Base-by-base conservation (phyloP, 2,329 filamentous ascomycete genomes). In the Xylariaceae sp. region DNA sequence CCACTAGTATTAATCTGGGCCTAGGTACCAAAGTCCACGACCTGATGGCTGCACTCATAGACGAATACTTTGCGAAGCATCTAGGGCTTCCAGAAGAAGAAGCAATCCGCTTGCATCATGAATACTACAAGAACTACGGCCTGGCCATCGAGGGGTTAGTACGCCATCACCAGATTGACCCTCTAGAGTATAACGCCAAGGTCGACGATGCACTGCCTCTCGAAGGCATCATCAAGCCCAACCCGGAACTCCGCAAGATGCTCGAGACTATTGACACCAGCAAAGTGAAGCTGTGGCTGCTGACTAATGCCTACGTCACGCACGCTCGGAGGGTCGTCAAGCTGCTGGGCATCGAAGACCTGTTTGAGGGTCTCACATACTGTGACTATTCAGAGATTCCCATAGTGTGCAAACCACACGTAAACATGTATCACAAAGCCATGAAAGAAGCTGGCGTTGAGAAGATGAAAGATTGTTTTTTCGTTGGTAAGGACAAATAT, bases 131-230 rank as follows among this genome's bases (percentile, higher is more conserved):
- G 63, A 90, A 89, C 68, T 99, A 99, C 67, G 94, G 95, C 30
- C 82, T 99, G n/a, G 94, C 94, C 30, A 95, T 99, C 56, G 90
- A 97, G 72, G 94, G 94, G 1, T 80, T 99, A 1, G 89, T 96
- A 35, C 85, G 90, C 10, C 88, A 96, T 70, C 94, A 99, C 73
- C 85, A 95, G 69, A 95, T 99, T 61, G 89, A 97, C 63, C 89
- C 94, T 1, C 76, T 99, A 5, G 90, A 95, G 48, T 99, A 97
- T 75, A 99, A 99, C 68, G 73, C 81, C 57, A 86, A 95, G 70
- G 94, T 99, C 11, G 94, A 99, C 65, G 94, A 99, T 67, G 94
- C 94, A 2, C 73, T 99, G 18, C 91, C 94, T 0, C 78, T 99
- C 3, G 89, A 96, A 63, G 76, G 80, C 15, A 82, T 97, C 63